Evolutionary conservation across 306 rosid species (phyloP).

Genomic region (Acmispon strigosus): DNA sequence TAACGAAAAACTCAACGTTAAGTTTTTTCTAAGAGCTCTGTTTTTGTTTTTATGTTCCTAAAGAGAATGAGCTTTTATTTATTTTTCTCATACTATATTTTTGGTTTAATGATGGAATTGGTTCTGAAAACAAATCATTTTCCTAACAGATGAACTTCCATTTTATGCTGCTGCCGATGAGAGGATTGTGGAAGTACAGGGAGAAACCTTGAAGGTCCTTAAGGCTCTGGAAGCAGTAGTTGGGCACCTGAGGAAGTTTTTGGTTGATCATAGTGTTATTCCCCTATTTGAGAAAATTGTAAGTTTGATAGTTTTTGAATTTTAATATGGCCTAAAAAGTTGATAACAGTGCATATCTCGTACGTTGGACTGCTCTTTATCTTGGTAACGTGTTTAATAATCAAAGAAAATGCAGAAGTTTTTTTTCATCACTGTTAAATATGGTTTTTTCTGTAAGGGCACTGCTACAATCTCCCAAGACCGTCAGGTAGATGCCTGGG

Average conservation of each 20-base stretch:
- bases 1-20: not conserved
- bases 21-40: not conserved
- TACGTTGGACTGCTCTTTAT: constrained; percentile 6
- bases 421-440: constrained; percentile 10
- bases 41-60: not conserved
- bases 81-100: not conserved
- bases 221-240: constrained; percentile 84
- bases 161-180: constrained; percentile 82
- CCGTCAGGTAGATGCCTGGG: constrained; percentile 54
- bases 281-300: constrained; percentile 94
- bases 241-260: constrained; percentile 85
- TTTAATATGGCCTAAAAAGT: not conserved
- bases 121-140: constrained; percentile 11
- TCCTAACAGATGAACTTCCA: constrained; percentile 74
- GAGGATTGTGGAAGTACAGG: constrained; percentile 93
- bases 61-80: not conserved
- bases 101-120: not conserved
- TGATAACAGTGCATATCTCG: not conserved
- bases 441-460: constrained; percentile 33
- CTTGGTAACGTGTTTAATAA: not conserved
- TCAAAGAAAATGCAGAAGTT: not conserved
- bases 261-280: constrained; percentile 93
- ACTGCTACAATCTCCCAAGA: constrained; percentile 64
- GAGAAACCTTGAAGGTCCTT: constrained; percentile 83
- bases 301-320: constrained; percentile 29